Conservation (phyloP, 176 grass and related monocot species). For the Ensete ventricosum region DNA sequence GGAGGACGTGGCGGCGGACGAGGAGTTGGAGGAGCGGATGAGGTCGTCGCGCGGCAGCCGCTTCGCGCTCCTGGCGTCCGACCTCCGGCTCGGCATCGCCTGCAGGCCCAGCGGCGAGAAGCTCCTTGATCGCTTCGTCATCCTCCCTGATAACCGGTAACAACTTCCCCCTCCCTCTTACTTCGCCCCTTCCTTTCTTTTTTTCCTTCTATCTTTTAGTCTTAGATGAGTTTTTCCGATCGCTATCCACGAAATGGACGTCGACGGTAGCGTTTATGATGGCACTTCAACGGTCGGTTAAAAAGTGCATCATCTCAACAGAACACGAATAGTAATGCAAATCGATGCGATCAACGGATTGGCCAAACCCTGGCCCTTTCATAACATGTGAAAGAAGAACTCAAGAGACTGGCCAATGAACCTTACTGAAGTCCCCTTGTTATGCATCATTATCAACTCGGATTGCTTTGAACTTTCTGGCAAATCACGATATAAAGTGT, state of each 20-base stretch:
- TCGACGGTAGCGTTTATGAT: too few relatives aligned
- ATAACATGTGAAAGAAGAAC: too few relatives aligned
- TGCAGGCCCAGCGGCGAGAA: conserved; percentile 14
- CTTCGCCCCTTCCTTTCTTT: neutral
- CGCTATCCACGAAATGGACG: neutral
- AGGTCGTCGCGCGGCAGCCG: conserved; percentile 46
- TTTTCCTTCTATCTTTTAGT: neutral
- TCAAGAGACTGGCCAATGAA: too few relatives aligned
- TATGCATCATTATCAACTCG: too few relatives aligned
- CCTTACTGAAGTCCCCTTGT: too few relatives aligned
- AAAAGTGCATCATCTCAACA: too few relatives aligned
- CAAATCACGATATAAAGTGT: neutral
- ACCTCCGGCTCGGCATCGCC: conserved; percentile 35
- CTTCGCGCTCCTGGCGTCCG: conserved; percentile 41
- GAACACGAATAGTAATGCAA: too few relatives aligned
- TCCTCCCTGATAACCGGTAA: conserved; percentile 68
- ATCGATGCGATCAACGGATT: too few relatives aligned
- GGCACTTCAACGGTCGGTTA: too few relatives aligned
- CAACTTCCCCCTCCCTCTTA: neutral
- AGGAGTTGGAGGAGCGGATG: conserved; percentile 45
- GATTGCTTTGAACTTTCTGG: neutral
- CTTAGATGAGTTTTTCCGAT: neutral
- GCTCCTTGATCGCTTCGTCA: conserved; percentile 40
- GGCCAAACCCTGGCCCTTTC: too few relatives aligned
- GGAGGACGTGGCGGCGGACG: conserved; percentile 28